Evolutionary conservation across 2,329 filamentous ascomycete species (phyloP).

Genomic region (Aspergillus niger): DNA sequence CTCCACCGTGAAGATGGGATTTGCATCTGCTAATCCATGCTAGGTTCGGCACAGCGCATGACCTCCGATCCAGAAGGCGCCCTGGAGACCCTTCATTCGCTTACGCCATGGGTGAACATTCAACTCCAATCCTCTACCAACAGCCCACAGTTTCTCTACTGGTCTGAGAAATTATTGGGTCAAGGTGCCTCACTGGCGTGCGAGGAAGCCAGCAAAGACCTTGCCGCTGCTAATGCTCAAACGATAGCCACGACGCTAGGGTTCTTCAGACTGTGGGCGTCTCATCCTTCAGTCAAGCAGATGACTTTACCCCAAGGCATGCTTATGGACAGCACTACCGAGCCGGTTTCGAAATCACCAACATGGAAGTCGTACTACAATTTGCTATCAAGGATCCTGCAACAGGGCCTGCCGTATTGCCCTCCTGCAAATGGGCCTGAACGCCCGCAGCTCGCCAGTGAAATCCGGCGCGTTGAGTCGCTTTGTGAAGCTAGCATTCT

Average conservation of each 20-base stretch:
- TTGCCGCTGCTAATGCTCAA: conserved; percentile 25
- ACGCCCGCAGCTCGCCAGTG: conserved; percentile 67
- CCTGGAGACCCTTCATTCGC: conserved; percentile 65
- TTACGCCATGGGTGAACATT: conserved; percentile 61
- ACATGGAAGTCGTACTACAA: conserved; percentile 88
- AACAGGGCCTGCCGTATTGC: conserved; percentile 50
- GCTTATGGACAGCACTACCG: conserved; percentile 23
- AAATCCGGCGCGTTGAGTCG: conserved; percentile 76
- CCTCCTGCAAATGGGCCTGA: conserved; percentile 42
- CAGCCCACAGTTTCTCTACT: conserved; percentile 69
- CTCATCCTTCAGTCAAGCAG: conserved; percentile 39
- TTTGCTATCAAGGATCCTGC: conserved; percentile 74
- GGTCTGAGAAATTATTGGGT: conserved; percentile 76
- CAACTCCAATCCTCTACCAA: conserved; percentile 45
- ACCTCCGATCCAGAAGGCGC: conserved; percentile 56
- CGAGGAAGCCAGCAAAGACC: conserved; percentile 43
- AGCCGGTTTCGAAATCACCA: conserved; percentile 40
- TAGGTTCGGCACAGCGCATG: conserved; percentile 51
- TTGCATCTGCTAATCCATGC: conserved; percentile 15
- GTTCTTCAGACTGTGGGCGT: conserved; percentile 52
- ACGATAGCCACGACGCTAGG: conserved; percentile 45
- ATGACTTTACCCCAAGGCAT: conserved; percentile 2
- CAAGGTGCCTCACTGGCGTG: conserved; percentile 72
- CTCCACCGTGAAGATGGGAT: conserved; percentile 6
- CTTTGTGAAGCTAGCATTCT: conserved; percentile 79